Evolutionary conservation across 257 asterid genomes (phyloP).

Genomic region (Solanum tarijense): DNA sequence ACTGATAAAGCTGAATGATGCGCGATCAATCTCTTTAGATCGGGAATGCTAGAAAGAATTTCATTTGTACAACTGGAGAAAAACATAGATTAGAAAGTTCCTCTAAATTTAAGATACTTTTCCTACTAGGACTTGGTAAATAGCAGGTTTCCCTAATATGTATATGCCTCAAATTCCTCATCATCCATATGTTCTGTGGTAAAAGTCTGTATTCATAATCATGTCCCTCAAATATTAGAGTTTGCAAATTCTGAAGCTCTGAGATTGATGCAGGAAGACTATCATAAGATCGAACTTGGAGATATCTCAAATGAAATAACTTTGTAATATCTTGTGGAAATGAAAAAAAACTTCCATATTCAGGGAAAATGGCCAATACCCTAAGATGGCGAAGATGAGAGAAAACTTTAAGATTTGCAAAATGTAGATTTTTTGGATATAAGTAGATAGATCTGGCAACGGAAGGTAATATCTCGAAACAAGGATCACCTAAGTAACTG

Average conservation of each 20-base stretch:
- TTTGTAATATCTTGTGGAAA: background rate
- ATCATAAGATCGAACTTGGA: background rate
- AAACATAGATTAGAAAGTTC: background rate
- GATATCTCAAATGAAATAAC: no score
- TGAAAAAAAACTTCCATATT: background rate
- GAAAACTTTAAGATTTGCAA: no score
- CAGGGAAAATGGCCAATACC: background rate
- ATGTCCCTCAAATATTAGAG: background rate
- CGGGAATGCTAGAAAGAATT: background rate
- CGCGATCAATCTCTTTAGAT: no score
- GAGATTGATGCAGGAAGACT: background rate
- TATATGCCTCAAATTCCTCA: background rate
- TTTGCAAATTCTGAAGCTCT: background rate
- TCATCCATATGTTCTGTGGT: background rate
- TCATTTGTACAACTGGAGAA: background rate
- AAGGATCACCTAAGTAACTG: no score
- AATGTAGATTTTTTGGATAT: no score
- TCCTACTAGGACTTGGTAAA: background rate
- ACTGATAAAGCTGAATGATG: no score
- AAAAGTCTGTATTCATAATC: no score
- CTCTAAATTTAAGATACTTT: background rate
- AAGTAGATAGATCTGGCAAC: no score
- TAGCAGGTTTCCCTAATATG: accelerated
- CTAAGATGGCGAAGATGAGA: background rate
- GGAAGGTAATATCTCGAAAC: no score